phyloP scores from a whole-genome alignment of 106 monocot species.

The Dendrobium chrysotoxum region DNA sequence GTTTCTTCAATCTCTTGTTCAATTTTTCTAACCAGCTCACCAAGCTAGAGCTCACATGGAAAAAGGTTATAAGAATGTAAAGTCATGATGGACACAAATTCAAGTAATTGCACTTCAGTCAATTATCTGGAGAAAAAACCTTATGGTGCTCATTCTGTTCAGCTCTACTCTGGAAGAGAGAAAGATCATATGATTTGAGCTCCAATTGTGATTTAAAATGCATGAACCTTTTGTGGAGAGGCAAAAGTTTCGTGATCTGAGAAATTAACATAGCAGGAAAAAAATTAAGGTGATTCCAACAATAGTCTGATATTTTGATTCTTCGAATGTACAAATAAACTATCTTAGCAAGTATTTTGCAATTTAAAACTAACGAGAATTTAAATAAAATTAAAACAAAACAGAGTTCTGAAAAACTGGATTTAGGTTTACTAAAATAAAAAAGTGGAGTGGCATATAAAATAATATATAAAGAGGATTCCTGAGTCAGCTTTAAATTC shows the following conservation, averaged over 20 bases:
- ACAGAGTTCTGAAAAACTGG: background rate
- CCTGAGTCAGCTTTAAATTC: background rate
- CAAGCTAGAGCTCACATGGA: constrained; percentile 41
- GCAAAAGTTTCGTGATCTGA: constrained; percentile 67
- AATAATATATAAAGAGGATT: background rate
- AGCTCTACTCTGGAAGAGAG: constrained; percentile 82
- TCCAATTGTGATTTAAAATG: constrained; percentile 77
- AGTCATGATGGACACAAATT: constrained; percentile 3
- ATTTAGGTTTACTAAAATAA: constrained; percentile 3
- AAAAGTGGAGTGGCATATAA: background rate
- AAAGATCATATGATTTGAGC: constrained; percentile 88
- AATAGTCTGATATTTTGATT: background rate
- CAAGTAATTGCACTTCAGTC: background rate
- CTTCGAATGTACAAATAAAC: background rate
- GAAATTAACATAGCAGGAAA: background rate
- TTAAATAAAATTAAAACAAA: background rate
- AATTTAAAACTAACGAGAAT: background rate
- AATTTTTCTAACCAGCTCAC: constrained; percentile 65
- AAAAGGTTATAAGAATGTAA: background rate
- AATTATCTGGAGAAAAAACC: constrained; percentile 32
- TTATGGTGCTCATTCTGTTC: constrained; percentile 98
- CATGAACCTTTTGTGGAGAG: constrained; percentile 62
- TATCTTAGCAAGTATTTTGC: background rate
- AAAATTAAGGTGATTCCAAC: constrained; percentile 1
- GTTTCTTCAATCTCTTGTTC: constrained; percentile 74